These are phyloP conservation scores for Annona squamosa DNA, from an alignment of 164 flowering plant species.

Conservation along the genomic window DNA sequence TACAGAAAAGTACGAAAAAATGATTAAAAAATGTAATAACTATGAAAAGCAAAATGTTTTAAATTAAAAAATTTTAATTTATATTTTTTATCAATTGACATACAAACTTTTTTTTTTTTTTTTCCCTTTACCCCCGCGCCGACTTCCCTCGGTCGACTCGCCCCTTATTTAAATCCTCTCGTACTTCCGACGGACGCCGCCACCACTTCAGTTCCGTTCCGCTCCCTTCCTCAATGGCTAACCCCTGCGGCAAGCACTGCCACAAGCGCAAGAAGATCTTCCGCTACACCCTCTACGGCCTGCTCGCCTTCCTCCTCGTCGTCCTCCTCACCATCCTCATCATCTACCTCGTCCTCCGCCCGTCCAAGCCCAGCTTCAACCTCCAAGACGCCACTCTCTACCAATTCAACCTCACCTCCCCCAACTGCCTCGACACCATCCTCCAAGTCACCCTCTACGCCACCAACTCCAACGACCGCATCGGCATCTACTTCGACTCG, in stretches of 20 bases:
- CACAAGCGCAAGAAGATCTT: conserved; percentile 5
- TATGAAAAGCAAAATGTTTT: too few species aligned
- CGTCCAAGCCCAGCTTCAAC: conserved; percentile 12
- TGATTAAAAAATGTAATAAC: too few species aligned
- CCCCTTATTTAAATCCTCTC: neutral
- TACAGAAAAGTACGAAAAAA: too few species aligned
- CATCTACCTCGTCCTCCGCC: conserved; percentile 13
- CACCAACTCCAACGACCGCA: conserved; percentile 16
- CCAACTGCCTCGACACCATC: conserved; percentile 6
- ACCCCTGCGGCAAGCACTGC: conserved; percentile 10
- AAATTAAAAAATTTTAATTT: too few species aligned
- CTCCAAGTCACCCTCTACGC: conserved; percentile 12
- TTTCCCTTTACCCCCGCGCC: too few species aligned
- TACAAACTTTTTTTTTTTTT: too few species aligned
- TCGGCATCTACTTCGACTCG: conserved; percentile 18
- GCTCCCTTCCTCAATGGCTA: neutral
- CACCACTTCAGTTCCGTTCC: neutral
- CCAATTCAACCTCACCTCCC: conserved; percentile 14
- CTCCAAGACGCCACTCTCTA: conserved; percentile 15
- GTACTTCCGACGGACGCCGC: neutral
- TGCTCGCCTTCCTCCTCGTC: conserved; percentile 7
- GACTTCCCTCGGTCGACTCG: too few species aligned
- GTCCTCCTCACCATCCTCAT: conserved; percentile 8
- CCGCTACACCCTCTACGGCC: neutral
- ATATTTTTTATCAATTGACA: too few species aligned